Evolutionary conservation across 805 yeast species (phyloP).

Genomic region (Spathaspora passalidarum): DNA sequence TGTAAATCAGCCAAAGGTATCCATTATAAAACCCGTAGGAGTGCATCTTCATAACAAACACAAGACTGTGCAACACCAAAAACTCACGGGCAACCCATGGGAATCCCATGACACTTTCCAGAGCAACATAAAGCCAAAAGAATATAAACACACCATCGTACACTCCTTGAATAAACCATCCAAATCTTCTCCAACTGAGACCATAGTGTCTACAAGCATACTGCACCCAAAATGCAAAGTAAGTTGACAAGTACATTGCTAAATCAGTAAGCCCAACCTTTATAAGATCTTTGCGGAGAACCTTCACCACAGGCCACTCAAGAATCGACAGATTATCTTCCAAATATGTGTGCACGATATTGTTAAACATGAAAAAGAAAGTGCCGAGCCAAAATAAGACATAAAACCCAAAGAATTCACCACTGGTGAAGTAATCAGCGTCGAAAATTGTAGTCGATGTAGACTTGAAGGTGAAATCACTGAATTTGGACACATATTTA

Average conservation of each 20-base stretch:
- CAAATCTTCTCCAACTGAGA: conserved; percentile 61
- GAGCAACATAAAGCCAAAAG: conserved; percentile 56
- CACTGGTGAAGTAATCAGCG: conserved; percentile 37
- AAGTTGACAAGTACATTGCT: conserved; percentile 67
- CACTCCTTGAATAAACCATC: conserved; percentile 58
- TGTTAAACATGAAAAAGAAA: conserved; percentile 51
- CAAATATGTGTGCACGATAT: conserved; percentile 51
- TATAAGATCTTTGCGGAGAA: conserved; percentile 59
- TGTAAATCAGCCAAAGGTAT: conserved; percentile 65
- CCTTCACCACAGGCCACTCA: conserved; percentile 52
- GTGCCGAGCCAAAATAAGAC: conserved; percentile 75
- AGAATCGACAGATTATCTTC: conserved; percentile 40
- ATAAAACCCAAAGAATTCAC: conserved; percentile 74
- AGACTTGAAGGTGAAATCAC: conserved; percentile 48
- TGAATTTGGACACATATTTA: conserved; percentile 45
- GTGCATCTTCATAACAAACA: conserved; percentile 91
- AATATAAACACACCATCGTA: conserved; percentile 54
- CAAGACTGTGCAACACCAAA: conserved; percentile 78
- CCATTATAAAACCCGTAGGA: conserved; percentile 93
- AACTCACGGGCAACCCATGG: conserved; percentile 94
- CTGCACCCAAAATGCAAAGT: conserved; percentile 61
- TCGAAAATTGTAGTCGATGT: conserved; percentile 52
- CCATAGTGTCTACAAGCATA: conserved; percentile 39
- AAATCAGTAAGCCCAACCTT: conserved; percentile 74
- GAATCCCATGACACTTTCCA: conserved; percentile 42